phyloP scores from a whole-genome alignment of 129 eudicot species.

The Tanacetum coccineum region DNA sequence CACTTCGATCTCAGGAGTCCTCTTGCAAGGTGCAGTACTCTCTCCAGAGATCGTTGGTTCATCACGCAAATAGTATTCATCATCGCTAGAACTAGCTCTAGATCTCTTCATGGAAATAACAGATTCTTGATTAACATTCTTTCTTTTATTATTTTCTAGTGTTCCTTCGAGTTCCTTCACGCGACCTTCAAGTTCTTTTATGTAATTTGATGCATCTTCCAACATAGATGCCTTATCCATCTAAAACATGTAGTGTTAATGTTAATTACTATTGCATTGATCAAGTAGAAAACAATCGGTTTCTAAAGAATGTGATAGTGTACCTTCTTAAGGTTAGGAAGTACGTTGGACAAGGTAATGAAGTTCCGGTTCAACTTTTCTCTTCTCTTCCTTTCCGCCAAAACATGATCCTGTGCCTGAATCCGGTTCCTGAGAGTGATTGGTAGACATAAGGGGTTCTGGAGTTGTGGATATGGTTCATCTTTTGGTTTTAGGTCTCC shows the following conservation, averaged over 20 bases:
- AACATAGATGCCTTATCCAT: slow-evolving; percentile 59
- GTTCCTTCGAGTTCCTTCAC: slow-evolving; percentile 32
- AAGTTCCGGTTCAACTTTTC: no score
- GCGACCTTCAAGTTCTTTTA: slow-evolving; percentile 45
- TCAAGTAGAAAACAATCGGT: no score
- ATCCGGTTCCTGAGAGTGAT: no score
- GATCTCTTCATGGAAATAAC: slow-evolving; percentile 28
- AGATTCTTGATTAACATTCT: slow-evolving; percentile 22
- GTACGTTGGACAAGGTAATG: no score
- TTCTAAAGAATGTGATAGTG: no score
- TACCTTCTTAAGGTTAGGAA: no score
- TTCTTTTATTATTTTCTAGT: slow-evolving; percentile 17
- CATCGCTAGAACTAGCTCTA: slow-evolving; percentile 10
- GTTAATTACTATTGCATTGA: not conserved
- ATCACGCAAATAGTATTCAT: slow-evolving; percentile 19
- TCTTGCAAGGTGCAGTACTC: no score
- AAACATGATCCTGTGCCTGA: no score
- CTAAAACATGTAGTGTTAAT: slow-evolving; percentile 13
- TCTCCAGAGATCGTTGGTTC: slow-evolving; percentile 5
- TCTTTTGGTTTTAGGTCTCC: not conserved
- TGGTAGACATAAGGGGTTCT: no score
- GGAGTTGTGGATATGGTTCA: not conserved
- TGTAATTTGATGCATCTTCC: slow-evolving; percentile 43
- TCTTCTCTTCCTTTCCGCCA: no score
- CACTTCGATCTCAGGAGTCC: slow-evolving; percentile 32